Base-by-base conservation (phyloP, 1,284 basidiomycete species). In the Laetiporus sulphureus region DNA sequence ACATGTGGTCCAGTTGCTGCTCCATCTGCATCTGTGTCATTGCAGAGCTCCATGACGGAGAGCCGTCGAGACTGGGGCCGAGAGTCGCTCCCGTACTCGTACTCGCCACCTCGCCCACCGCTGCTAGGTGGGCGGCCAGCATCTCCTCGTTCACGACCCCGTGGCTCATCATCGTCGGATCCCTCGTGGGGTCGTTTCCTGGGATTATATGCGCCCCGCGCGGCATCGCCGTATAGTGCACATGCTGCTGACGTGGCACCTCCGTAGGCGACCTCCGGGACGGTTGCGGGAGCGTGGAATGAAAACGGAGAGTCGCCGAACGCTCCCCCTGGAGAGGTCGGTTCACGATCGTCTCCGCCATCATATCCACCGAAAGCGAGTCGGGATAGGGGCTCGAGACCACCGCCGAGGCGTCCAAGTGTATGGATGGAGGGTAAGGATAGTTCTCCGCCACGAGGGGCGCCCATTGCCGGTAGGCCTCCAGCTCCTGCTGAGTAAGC, bases 1-100 rank as follows among this genome's bases (percentile, higher is more conserved):
- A 58, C 41, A 57, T 54, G 41, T 51, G 56, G 41, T 56, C 57
- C 52, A 58, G 53, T 50, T 60, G 59, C 46, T 57, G 59, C 44
- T 58, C 56, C 47, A 52, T 55, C 56, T 55, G 51, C 49, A 49
- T 51, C 54, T 48, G 66, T 57, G 66, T 81, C 79, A 72, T 86
- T 85, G 74, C 80, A 84, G 71, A 88, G 79, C 55, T 88, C 84
- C 83, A 88, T 77, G 72, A 88, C 78, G 62, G 80, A 74, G 73
- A 88, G 78, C 47, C 84, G 66, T 54, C 84, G 73, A 66, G 79
- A 83, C 55, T 81, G 77, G 49, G 84, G 84, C 55, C 83, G 69
- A 56, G 79, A 83, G 48, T 83, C 80, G 52, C 68, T 57, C 31
- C 73, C 77, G 64, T 82, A 79, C 41, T 80, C 76, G 68, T 79